A percentile compares a stretch with the other conserved stretches of the same genome.
phyloP scores from a whole-genome alignment of 1,139 yeast species.

The Nematodospora anomalae region DNA sequence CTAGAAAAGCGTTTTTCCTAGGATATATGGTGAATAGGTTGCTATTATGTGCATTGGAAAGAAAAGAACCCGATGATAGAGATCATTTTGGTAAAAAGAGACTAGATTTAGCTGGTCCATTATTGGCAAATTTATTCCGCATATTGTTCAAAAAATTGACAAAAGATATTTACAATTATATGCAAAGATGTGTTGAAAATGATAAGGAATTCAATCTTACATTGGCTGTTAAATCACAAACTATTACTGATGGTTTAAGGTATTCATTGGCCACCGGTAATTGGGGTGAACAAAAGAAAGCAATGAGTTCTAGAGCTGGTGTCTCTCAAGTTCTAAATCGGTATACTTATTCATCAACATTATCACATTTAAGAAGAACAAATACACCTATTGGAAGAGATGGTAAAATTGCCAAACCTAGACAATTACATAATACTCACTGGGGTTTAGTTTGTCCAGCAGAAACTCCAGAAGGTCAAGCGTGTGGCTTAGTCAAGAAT shows the following conservation, averaged over 20 bases:
- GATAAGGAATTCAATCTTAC: constrained; percentile 96
- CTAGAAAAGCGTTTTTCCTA: constrained; percentile 93
- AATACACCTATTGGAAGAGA: constrained; percentile 99
- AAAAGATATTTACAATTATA: constrained; percentile 91
- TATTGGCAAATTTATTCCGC: constrained; percentile 92
- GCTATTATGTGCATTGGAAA: constrained; percentile 90
- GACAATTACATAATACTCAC: constrained; percentile 98
- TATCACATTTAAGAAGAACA: constrained; percentile 97
- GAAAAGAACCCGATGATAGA: constrained; percentile 98
- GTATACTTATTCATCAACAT: constrained; percentile 94
- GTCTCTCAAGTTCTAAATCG: constrained; percentile 98
- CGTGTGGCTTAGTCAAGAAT: constrained; percentile 98
- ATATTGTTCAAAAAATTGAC: constrained; percentile 91
- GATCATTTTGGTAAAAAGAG: constrained; percentile 99
- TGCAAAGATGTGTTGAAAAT: constrained; percentile 98
- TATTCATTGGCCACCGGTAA: constrained; percentile 98
- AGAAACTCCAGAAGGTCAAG: constrained; percentile 99
- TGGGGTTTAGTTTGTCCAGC: constrained; percentile 99
- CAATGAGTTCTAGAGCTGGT: constrained; percentile 98
- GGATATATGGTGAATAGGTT: constrained; percentile 98
- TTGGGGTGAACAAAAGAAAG: constrained; percentile 99
- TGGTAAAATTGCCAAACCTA: constrained; percentile 96
- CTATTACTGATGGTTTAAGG: constrained; percentile 95
- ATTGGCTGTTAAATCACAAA: constrained; percentile 93
- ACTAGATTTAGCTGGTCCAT: constrained; percentile 96